Evolutionary conservation across 768 basidiomycete species (phyloP).

Genomic region (Rhodotorula paludigena): DNA sequence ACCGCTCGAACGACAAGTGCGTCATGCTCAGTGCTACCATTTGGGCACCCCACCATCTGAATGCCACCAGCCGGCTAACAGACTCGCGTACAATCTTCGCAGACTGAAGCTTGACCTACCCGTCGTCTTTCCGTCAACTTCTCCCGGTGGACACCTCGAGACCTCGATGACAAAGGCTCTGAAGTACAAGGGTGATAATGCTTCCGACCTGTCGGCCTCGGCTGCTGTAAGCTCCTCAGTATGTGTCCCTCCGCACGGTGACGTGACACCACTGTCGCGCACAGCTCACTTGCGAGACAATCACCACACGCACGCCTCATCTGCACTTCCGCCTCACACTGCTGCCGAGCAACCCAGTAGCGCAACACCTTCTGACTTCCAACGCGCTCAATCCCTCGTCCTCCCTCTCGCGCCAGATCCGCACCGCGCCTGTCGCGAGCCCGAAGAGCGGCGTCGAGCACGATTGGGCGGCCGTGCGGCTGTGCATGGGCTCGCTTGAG

Average conservation of each 20-base stretch:
- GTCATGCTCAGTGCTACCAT: too few species aligned
- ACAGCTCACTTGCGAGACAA: not conserved
- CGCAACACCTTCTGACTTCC: not conserved
- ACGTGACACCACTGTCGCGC: not conserved
- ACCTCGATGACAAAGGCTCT: not conserved
- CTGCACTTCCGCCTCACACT: slow-evolving; percentile 19
- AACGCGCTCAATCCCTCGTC: not conserved
- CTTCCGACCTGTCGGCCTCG: not conserved
- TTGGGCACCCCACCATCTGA: too few species aligned
- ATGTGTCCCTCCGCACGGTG: too few species aligned
- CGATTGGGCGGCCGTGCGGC: slow-evolving; percentile 10
- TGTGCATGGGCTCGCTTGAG: not conserved
- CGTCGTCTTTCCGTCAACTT: slow-evolving; percentile 1
- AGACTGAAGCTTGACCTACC: slow-evolving; percentile 8
- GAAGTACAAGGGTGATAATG: slow-evolving; percentile 7
- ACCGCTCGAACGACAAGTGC: slow-evolving; percentile 1
- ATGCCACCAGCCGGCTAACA: too few species aligned
- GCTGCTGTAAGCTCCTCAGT: not conserved
- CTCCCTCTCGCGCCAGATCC: slow-evolving; percentile 8
- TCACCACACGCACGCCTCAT: not conserved
- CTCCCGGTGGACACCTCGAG: too few species aligned
- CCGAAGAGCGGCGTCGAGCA: not conserved
- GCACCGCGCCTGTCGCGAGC: slow-evolving; percentile 18
- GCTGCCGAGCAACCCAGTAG: not conserved
- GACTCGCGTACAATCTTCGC: not conserved